Base-by-base conservation (phyloP, 768 basidiomycete species). In the Lactifluus piperatus region DNA sequence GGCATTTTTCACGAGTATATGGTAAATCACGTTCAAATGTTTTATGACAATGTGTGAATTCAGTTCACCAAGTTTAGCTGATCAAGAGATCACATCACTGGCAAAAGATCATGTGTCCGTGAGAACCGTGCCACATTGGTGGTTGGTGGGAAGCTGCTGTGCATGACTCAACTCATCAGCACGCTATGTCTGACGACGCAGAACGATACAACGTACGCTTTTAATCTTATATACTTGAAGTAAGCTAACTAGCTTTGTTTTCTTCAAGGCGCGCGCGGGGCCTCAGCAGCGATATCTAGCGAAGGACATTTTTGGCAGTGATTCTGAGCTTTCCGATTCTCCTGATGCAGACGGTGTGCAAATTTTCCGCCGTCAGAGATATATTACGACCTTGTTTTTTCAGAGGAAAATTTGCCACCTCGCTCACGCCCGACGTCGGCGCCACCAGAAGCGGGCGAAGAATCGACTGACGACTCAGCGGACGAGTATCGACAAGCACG, bases 401-500 rank as follows among this genome's bases (percentile, higher is more conserved):
- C 37, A 59, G 63, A 74, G 65, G 76, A 73, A 47, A 77, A 76
- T 41, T 71, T 74, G 44, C 76, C 75, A 49, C 74, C 71, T 55
- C 73, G 74, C 32, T 70, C 74, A 58, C 71, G 68, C 5, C 68
- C 64, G 22, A 71, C 70, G 41, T 47, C 69, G 24, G 60, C 50
- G 2, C 62, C 71, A 30, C 57, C 66, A 45, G 71, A 70, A 50
- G 74, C 73, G 14, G 76, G 73, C 55, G 72, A 72, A 22, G 70
- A 68, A 30, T 74, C 72, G 1, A 72, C 74, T 18, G 74, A 65
- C 36, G 77, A 75, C 62, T 76, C 75, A 0, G 79, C 73, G 56
- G 81, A 85, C 47, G 84, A 82, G 2, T 84, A 81, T 60, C 81
- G 70, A 39, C 73, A 72, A 46, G 67, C 68, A 14, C 62, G 62